Base-by-base conservation (phyloP, 495 filamentous ascomycete genomes). In the Neurospora discreta region DNA sequence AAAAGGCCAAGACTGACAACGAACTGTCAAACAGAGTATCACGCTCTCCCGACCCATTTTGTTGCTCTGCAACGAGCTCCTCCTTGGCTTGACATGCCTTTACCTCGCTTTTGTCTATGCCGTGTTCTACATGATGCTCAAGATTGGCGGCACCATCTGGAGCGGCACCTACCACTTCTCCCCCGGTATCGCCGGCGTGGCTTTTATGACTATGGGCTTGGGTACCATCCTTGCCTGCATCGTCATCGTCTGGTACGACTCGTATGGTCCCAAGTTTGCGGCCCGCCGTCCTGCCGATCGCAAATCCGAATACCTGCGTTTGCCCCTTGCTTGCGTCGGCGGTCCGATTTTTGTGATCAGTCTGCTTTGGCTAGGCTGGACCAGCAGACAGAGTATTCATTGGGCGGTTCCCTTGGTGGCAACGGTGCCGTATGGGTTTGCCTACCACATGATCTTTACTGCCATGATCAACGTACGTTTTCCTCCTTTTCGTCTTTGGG, bases 281-380 rank as follows among this genome's bases (percentile, higher is more conserved):
- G 74, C 70, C 9, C 73, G 73, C 18, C 65, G 75, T 33, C 78
- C 76, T 0, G 69, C 68, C 10, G 73, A 75, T 65, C 75, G 71
- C n/a, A 65, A 65, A 18, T 46, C 73, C 6, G 91, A 92, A 76
- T 84, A 85, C 75, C 85, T 89, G 33, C 87, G 91, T 5, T 87
- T 93, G 2, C 90, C 90, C 0, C 77, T 91, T 3, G 88, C 86
- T 33, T 91, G 88, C 75, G 72, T 89, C 3, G 87, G 85, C 1
- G 90, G 89, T 1, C 87, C 89, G 0, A 79, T 86, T 16, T 85
- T 90, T 68, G 83, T 85, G 0, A 75, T 86, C n/a, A 81, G 82
- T 40, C 80, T 89, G 13, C 90, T 92, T 77, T 93, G 90, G 91
- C 82, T 90, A 18, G 91, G 85, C 39, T 92, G 89, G 90, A 84